Evolutionary conservation across 148 eudicot species (phyloP).

Genomic region (Vaccinium vitisidaea): DNA sequence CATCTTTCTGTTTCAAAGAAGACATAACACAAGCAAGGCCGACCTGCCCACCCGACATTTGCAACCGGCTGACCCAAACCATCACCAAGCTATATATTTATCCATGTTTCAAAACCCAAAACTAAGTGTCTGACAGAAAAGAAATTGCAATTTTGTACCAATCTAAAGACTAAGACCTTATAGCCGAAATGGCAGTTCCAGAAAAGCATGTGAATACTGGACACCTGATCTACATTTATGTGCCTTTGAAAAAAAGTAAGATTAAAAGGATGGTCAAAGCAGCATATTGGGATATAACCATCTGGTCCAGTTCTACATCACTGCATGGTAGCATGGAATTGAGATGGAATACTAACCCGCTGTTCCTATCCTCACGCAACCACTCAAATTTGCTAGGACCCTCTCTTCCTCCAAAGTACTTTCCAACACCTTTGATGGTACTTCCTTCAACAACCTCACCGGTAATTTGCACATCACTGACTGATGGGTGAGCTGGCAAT

Average conservation of each 20-base stretch:
- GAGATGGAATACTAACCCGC: conserved; percentile 52
- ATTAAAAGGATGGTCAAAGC: not conserved
- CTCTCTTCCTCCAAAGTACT: conserved; percentile 95
- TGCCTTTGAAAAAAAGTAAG: not conserved
- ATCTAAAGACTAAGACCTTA: too few relatives aligned
- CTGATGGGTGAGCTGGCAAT: conserved; percentile 89
- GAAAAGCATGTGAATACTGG: not conserved
- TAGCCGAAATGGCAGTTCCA: not conserved
- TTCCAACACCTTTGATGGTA: conserved; percentile 69
- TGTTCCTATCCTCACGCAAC: conserved; percentile 73
- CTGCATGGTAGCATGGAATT: not conserved
- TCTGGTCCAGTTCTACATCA: not conserved
- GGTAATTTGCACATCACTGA: conserved; percentile 59
- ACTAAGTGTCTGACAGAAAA: not conserved
- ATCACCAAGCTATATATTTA: not conserved
- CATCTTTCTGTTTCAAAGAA: not conserved
- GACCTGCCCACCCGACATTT: not conserved
- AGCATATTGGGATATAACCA: not conserved
- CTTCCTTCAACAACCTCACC: conserved; percentile 85
- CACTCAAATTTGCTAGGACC: conserved; percentile 98
- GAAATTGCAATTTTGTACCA: not conserved
- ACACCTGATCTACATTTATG: not conserved
- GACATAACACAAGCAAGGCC: not conserved
- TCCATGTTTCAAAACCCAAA: not conserved
- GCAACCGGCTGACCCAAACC: not conserved